Conservation (phyloP, 2,329 filamentous ascomycete species). For the Penicillium sp. region DNA sequence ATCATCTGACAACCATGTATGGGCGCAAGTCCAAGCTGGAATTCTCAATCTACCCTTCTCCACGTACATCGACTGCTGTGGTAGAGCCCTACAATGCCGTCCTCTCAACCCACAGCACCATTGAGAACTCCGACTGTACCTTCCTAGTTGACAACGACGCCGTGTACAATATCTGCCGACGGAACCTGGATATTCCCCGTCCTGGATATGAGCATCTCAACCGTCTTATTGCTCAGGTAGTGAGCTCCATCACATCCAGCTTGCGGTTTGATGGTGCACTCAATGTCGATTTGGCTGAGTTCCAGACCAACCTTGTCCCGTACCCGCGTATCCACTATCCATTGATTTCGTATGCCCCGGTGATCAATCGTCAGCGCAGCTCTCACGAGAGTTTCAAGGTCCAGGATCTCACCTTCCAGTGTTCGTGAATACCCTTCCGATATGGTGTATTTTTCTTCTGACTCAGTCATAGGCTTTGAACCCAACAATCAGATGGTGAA, state of each 20-base stretch:
- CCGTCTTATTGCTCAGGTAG: slow-evolving; percentile 65
- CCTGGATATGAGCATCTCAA: slow-evolving; percentile 65
- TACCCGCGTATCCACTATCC: slow-evolving; percentile 68
- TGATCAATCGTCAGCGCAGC: slow-evolving; percentile 68
- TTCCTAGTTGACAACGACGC: slow-evolving; percentile 69
- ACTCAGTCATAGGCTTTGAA: slow-evolving; percentile 53
- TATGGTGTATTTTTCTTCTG: not conserved
- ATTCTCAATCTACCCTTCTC: slow-evolving; percentile 64
- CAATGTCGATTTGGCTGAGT: slow-evolving; percentile 67
- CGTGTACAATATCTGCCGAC: slow-evolving; percentile 66
- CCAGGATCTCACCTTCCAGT: slow-evolving; percentile 66
- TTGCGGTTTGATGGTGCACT: slow-evolving; percentile 64
- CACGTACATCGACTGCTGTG: slow-evolving; percentile 63
- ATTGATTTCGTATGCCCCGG: slow-evolving; percentile 63
- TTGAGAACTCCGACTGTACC: slow-evolving; percentile 66
- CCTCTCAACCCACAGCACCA: slow-evolving; percentile 57
- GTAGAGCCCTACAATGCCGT: slow-evolving; percentile 67
- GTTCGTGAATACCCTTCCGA: slow-evolving; percentile 36
- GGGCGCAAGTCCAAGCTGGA: slow-evolving; percentile 68
- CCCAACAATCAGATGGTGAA: slow-evolving; percentile 70
- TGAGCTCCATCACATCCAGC: slow-evolving; percentile 65
- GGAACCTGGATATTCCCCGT: slow-evolving; percentile 63
- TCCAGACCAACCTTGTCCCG: slow-evolving; percentile 68
- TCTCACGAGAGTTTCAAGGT: slow-evolving; percentile 87
- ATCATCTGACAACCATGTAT: slow-evolving; percentile 63